Conservation (phyloP, 2,329 filamentous ascomycete species). For the Diplodia scrobiculata region DNA sequence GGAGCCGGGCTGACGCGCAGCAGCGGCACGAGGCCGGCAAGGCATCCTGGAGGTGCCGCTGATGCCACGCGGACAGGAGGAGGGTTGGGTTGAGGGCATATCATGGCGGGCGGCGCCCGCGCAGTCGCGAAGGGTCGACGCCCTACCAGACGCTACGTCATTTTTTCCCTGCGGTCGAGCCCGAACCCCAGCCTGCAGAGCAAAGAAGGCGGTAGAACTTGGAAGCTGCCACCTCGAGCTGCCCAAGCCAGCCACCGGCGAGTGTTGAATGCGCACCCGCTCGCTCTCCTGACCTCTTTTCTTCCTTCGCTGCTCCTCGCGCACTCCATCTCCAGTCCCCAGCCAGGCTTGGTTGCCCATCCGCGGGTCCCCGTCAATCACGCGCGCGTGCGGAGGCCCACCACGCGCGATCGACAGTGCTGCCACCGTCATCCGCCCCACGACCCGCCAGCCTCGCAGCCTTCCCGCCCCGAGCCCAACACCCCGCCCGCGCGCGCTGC, state of each 20-base stretch:
- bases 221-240: conserved; percentile 26
- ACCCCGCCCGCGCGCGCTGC: not conserved
- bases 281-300: conserved; percentile 16
- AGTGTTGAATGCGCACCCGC: conserved; percentile 4
- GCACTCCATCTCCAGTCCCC: not conserved
- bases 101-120: conserved; percentile 14
- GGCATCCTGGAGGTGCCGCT: conserved; percentile 5
- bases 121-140: conserved; percentile 1
- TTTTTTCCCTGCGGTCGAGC: conserved; percentile 15
- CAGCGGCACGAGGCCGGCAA: conserved; percentile 9
- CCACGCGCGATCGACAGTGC: conserved; percentile 23
- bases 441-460: not conserved
- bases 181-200: not conserved
- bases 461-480: conserved; percentile 3
- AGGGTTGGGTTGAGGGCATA: not conserved
- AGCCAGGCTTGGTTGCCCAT: conserved; percentile 10
- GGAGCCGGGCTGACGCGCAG: conserved; percentile 20
- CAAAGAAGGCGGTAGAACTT: conserved; percentile 29
- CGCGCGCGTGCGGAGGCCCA: conserved; percentile 23
- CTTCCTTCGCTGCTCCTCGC: conserved; percentile 14
- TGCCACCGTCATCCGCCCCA: conserved; percentile 14
- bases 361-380: conserved; percentile 22
- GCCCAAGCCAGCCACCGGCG: conserved; percentile 6
- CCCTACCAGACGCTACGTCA: conserved; percentile 18
- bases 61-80: conserved; percentile 9